Conservation (phyloP, 352 stramenopile genomes). For the Globisporangium spinosum region DNA sequence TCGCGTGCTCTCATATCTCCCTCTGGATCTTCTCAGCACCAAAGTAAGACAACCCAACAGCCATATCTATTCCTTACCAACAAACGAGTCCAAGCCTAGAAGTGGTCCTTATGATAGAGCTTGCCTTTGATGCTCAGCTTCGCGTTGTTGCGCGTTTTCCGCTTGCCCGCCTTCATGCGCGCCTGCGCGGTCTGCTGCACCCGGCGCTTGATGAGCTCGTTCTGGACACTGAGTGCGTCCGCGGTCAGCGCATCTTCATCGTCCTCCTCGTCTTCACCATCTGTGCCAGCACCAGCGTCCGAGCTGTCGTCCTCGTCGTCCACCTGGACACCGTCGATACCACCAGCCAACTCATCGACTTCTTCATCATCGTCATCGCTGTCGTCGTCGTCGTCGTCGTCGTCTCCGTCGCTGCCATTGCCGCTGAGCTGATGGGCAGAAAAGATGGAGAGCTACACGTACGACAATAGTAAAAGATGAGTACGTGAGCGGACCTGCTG, state of each 20-base stretch:
- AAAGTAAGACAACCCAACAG: background rate
- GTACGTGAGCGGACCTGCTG: background rate
- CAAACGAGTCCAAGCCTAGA: constrained; percentile 30
- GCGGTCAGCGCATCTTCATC: constrained; percentile 19
- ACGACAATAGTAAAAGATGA: background rate
- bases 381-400: constrained; percentile 43
- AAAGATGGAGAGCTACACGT: constrained; percentile 71
- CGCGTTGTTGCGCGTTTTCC: constrained; percentile 66
- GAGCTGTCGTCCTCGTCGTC: constrained; percentile 24
- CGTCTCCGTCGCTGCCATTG: constrained; percentile 33
- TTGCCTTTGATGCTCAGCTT: constrained; percentile 88
- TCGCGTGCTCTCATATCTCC: background rate
- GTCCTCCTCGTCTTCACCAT: constrained; percentile 14
- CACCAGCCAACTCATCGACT: constrained; percentile 32
- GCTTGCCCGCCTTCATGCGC: constrained; percentile 53
- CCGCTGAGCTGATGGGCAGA: constrained; percentile 54
- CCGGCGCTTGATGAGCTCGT: constrained; percentile 75
- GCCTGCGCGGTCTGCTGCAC: constrained; percentile 69
- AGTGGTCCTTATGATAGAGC: constrained; percentile 79
- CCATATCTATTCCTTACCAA: constrained; percentile 4
- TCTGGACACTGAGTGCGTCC: constrained; percentile 49
- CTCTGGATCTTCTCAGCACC: background rate
- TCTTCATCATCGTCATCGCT: constrained; percentile 35
- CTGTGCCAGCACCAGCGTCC: constrained; percentile 17
- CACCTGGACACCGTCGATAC: constrained; percentile 33